phyloP scores from a whole-genome alignment of 768 basidiomycete genomes.

The Rubroboletus pulcherrimus region DNA sequence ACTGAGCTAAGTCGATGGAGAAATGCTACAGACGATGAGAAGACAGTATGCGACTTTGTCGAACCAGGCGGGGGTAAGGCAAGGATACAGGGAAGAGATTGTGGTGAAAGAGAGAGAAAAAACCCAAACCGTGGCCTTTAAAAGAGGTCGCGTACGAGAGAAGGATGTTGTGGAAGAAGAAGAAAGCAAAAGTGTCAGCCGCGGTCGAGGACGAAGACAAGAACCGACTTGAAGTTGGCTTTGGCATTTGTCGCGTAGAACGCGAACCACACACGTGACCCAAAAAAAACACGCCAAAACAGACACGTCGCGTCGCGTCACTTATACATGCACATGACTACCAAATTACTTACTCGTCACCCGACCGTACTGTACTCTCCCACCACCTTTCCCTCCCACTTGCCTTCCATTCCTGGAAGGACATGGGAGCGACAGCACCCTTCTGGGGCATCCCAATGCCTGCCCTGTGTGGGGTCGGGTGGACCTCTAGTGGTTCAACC shows the following conservation, averaged over 20 bases:
- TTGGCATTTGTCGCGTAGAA: constrained; percentile 30
- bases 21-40: constrained; percentile 24
- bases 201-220: constrained; percentile 29
- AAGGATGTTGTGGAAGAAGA: constrained; percentile 15
- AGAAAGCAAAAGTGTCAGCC: constrained; percentile 33
- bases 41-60: constrained; percentile 10
- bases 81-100: constrained; percentile 26
- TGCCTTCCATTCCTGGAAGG: constrained; percentile 34
- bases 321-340: background rate
- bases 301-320: constrained; percentile 33
- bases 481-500: constrained; percentile 56
- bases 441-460: constrained; percentile 50
- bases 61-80: constrained; percentile 4
- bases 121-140: constrained; percentile 24
- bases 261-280: constrained; percentile 40
- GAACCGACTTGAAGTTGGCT: constrained; percentile 16
- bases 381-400: constrained; percentile 37
- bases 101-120: constrained; percentile 33
- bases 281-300: constrained; percentile 33
- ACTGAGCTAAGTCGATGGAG: constrained; percentile 4
- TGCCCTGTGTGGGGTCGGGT: constrained; percentile 39
- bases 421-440: background rate
- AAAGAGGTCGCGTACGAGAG: constrained; percentile 24
- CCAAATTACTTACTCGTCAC: background rate
- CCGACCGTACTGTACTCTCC: constrained; percentile 15